These are phyloP conservation scores for Rhynchosporium agropyri DNA, from an alignment of 2,329 filamentous ascomycete species.

Conservation along the genomic window DNA sequence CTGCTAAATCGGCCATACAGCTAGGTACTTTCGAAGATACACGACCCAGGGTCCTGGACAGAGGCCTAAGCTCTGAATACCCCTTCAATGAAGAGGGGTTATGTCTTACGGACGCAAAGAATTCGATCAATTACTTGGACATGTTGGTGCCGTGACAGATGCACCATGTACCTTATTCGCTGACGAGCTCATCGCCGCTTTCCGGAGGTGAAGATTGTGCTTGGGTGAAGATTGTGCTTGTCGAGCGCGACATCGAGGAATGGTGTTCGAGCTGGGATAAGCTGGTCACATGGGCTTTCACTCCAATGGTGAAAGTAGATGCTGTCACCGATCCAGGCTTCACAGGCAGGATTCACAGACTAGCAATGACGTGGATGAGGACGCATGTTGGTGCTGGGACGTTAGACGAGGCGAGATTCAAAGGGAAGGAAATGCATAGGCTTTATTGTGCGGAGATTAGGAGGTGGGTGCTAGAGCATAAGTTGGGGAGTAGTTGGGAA, in stretches of 20 bases:
- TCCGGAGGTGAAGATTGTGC: slow-evolving; percentile 45
- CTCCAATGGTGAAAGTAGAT: not conserved
- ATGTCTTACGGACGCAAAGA: not conserved
- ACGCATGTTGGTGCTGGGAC: not conserved
- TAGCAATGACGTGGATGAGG: slow-evolving; percentile 4
- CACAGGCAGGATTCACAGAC: not conserved
- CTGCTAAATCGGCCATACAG: no score
- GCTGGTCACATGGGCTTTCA: not conserved
- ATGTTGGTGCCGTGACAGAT: slow-evolving; percentile 39
- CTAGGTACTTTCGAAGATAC: no score
- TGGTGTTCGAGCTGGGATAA: slow-evolving; percentile 30
- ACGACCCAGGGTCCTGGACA: no score
- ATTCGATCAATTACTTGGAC: not conserved
- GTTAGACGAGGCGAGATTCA: not conserved
- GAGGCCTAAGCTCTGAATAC: no score
- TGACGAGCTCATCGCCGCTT: slow-evolving; percentile 42
- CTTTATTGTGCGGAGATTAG: slow-evolving; percentile 7
- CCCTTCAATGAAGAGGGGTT: no score
- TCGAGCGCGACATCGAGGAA: slow-evolving; percentile 37
- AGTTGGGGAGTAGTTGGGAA: slow-evolving; percentile 48
- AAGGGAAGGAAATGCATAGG: not conserved
- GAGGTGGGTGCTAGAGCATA: slow-evolving; percentile 48
- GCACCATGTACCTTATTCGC: slow-evolving; percentile 42
- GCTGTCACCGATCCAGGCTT: slow-evolving; percentile 2
- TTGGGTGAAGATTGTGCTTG: slow-evolving; percentile 45